Evolutionary conservation across 140 eudicot species (phyloP), one percentile per base, ranked within the genome.

Genomic region (Senecio squalidus): DNA sequence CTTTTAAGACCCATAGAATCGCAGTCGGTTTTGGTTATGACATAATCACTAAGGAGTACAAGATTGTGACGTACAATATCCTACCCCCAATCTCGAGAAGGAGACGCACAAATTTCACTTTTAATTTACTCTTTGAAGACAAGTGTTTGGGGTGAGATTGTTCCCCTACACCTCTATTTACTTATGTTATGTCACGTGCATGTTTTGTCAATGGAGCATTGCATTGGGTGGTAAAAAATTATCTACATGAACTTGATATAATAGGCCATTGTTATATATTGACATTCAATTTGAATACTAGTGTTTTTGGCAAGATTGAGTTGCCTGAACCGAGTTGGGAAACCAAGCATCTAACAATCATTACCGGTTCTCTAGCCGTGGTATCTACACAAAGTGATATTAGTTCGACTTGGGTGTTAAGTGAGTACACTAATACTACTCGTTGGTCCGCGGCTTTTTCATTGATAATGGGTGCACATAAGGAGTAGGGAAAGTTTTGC

Each of bases 11-110:
- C 28, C 53, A 52, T 27, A 4, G 2, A 1, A 27, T 25, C 26
- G 64, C 34, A 9, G 9, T 77, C 0, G 79, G 83, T 17, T 72
- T 77, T 47, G 83, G 76, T 11, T 66, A 31, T 29, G 83, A 72
- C 54, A 25, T 16, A 2, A 48, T 26, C 11, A 47, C 53, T 9
- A 25, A 38, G 22, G 78, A 72, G 38, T 58, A 71, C 53, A 77
- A 77, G 75, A 74, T 72, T 18, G 78, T 72, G 40, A n/a, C n/a
- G n/a, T n/a, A 67, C 75, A n/a, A 24, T 77, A 8, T 24, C 7
- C 25, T 17, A 1, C 53, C 53, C 15, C 8, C 5, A 20, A 2
- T 10, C 25, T 7, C 14, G 1, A 4, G 3, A 14, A 6, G 8
- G 7, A 5, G 34, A 24, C 16, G 41, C 30, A 60, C 68, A 14